Conservation (phyloP, 139 green algal genomes). For the Nannochloris sp. region DNA sequence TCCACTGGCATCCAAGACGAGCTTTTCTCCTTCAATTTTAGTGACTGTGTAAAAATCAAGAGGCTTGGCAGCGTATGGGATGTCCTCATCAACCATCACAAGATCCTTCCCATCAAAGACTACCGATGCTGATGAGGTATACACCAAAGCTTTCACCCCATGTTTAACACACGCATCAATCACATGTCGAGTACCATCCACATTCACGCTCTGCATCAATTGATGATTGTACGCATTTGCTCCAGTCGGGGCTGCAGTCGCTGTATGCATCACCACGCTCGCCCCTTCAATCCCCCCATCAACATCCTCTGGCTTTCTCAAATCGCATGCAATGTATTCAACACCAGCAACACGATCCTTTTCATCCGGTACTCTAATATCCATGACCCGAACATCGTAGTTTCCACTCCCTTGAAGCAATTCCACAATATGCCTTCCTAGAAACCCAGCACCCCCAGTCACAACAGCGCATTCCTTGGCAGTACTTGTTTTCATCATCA, state of each 20-base stretch:
- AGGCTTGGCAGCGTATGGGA: constrained; percentile 54
- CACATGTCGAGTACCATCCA: constrained; percentile 71
- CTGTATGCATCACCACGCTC: constrained; percentile 79
- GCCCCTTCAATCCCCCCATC: constrained; percentile 33
- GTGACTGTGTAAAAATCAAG: constrained; percentile 85
- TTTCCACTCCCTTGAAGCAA: constrained; percentile 55
- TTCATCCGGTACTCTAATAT: constrained; percentile 38
- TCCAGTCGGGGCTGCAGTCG: constrained; percentile 66
- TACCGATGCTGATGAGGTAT: constrained; percentile 72
- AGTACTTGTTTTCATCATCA: too few relatives aligned
- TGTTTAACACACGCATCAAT: constrained; percentile 53
- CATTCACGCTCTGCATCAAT: constrained; percentile 81
- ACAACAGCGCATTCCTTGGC: constrained; percentile 29
- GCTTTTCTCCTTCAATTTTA: constrained; percentile 59
- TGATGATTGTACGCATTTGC: constrained; percentile 58
- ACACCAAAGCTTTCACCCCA: constrained; percentile 35
- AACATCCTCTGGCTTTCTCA: constrained; percentile 45
- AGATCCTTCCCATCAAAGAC: constrained; percentile 79
- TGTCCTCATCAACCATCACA: constrained; percentile 49
- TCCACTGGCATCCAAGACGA: constrained; percentile 66
- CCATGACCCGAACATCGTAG: constrained; percentile 60
- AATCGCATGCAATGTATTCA: constrained; percentile 42
- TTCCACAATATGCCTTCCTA: constrained; percentile 68
- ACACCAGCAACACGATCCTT: constrained; percentile 1
- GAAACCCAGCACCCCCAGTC: constrained; percentile 74